Conservation (phyloP, 176 grass and related monocot genomes). For the Aegilops bicornis region DNA sequence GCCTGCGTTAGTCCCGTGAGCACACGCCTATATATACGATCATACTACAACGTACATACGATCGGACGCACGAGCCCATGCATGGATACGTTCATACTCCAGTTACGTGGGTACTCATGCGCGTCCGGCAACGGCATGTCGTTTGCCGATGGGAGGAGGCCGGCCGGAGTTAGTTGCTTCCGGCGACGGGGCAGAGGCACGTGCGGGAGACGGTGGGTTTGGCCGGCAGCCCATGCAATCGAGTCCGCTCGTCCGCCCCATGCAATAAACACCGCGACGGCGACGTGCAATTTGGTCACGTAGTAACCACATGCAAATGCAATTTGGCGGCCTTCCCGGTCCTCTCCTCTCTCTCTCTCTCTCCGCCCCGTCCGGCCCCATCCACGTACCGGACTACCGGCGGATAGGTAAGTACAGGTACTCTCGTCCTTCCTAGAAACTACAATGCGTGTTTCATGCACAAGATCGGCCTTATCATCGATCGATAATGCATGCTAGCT, state of each 20-base stretch:
- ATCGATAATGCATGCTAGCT: background rate
- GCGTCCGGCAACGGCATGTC: too few relatives aligned
- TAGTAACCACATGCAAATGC: background rate
- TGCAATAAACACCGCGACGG: conserved; percentile 42
- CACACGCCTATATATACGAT: background rate
- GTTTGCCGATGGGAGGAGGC: background rate
- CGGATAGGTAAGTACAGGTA: background rate
- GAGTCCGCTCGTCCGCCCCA: conserved; percentile 9
- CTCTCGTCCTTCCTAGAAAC: background rate
- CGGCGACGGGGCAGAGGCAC: conserved; percentile 45
- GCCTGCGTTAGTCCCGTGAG: background rate
- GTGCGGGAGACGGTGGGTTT: conserved; percentile 17
- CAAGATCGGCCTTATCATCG: background rate
- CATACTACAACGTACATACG: background rate
- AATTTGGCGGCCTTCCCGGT: background rate
- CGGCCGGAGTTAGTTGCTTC: conserved; percentile 22
- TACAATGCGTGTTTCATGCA: background rate
- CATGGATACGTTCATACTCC: background rate
- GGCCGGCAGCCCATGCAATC: conserved; percentile 35
- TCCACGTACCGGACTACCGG: background rate
- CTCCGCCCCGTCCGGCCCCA: background rate
- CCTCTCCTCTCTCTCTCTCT: background rate
- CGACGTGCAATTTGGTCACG: conserved; percentile 38
- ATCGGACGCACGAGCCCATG: background rate
- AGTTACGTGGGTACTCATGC: background rate